Base-by-base conservation (phyloP, 2,329 filamentous ascomycete genomes). In the Huntiella omanensis region DNA sequence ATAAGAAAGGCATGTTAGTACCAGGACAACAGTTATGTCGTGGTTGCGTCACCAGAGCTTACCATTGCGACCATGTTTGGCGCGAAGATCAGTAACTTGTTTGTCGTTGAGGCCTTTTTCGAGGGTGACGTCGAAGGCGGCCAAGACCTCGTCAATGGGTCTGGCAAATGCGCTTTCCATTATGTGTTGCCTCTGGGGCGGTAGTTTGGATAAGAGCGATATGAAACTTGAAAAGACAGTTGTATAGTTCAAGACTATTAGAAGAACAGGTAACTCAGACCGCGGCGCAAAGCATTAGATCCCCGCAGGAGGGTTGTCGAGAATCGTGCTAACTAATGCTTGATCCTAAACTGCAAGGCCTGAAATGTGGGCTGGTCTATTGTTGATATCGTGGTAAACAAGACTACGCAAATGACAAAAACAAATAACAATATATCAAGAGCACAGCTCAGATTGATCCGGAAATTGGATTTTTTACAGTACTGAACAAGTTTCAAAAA, bases 11-110 rank as follows among this genome's bases (percentile, higher is more conserved):
- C 10, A 11, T 33, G 38, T 42, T 33, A 48, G 40, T 17, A 33
- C 32, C 6, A 5, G 10, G n/a, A 17, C n/a, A 22, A 10, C 15
- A 35, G 32, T 43, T 16, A 33, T 38, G 10, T 7, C 4, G 15
- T 22, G 40, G 11, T 8, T 19, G 40, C 12, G 32, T 33, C 5
- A 32, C 22, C 5, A 13, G 11, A 12, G 42, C 44, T n/a, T 45
- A 81, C 77, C 68, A 68, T 82, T 82, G 58, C 69, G 74, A 52
- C 77, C 77, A 57, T 80, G 61, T 62, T 76, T 78, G 43, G 62
- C 61, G 52, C 72, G 68, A 52, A 68, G 63, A 45, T 68, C 62
- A 40, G 59, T 54, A 47, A 80, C 71, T 59, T 80, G 75, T n/a
- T 65, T 59, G 53, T 77, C 69, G 10, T 62, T 69, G 55, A 82